phyloP scores from a whole-genome alignment of 768 basidiomycete genomes.

The Hypholoma sublateritium region DNA sequence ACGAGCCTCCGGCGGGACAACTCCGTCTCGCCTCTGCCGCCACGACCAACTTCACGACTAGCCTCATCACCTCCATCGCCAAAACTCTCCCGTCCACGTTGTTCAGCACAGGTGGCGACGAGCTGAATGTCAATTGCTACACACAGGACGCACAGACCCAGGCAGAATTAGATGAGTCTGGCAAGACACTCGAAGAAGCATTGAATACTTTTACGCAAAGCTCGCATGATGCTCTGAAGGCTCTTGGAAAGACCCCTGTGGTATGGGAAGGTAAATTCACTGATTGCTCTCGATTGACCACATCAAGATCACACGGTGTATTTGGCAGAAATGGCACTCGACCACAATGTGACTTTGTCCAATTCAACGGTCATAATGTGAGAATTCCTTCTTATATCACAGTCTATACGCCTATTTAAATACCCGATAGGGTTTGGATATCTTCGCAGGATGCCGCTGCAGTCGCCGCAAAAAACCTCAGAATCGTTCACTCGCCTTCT shows the following conservation, averaged over 20 bases:
- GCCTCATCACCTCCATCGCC: slow-evolving; percentile 54
- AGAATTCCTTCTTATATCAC: slow-evolving; percentile 14
- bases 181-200: slow-evolving; percentile 61
- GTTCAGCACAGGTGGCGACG: slow-evolving; percentile 83
- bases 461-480: slow-evolving; percentile 60
- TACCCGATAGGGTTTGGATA: slow-evolving; percentile 61
- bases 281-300: slow-evolving; percentile 21
- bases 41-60: slow-evolving; percentile 58
- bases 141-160: slow-evolving; percentile 59
- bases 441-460: slow-evolving; percentile 57
- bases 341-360: slow-evolving; percentile 45
- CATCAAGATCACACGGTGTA: slow-evolving; percentile 24
- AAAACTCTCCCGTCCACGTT: slow-evolving; percentile 53
- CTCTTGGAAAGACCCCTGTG: slow-evolving; percentile 68
- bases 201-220: slow-evolving; percentile 59
- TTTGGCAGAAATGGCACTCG: slow-evolving; percentile 63
- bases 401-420: neutral
- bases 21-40: slow-evolving; percentile 66
- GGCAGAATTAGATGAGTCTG: slow-evolving; percentile 45
- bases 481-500: slow-evolving; percentile 66
- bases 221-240: slow-evolving; percentile 55
- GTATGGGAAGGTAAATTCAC: slow-evolving; percentile 70
- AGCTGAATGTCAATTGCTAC: slow-evolving; percentile 72
- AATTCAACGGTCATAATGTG: slow-evolving; percentile 61
- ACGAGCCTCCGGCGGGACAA: slow-evolving; percentile 82